phyloP scores from a whole-genome alignment of 345 rosid species.

The Erysimum cheiranthoides region DNA sequence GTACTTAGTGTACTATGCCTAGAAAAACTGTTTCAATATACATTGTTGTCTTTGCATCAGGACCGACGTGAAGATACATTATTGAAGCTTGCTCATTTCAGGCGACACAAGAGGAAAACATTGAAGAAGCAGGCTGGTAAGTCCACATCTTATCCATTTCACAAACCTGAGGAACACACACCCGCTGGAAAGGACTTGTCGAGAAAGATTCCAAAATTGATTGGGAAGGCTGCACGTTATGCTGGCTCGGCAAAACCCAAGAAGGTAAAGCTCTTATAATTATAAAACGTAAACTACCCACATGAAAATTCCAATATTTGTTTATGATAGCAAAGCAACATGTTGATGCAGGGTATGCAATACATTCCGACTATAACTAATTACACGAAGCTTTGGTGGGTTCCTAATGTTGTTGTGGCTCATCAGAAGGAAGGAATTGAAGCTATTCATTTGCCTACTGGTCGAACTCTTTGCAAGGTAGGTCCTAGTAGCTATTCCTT shows the following conservation, averaged over 20 bases:
- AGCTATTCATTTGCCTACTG: slow-evolving; percentile 92
- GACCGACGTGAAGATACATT: slow-evolving; percentile 96
- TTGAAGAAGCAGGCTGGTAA: slow-evolving; percentile 76
- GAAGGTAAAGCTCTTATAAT: slow-evolving; percentile 60
- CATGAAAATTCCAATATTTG: background rate
- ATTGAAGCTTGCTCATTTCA: slow-evolving; percentile 83
- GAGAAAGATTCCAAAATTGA: slow-evolving; percentile 80
- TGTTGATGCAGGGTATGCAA: slow-evolving; percentile 61
- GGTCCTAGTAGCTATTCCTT: slow-evolving; percentile 32
- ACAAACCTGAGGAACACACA: slow-evolving; percentile 94
- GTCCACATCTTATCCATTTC: slow-evolving; percentile 69
- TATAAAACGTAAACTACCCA: background rate
- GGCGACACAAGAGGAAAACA: slow-evolving; percentile 86
- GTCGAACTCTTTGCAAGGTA: slow-evolving; percentile 96
- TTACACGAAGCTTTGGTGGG: slow-evolving; percentile 97
- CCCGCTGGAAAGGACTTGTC: slow-evolving; percentile 92
- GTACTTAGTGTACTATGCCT: slow-evolving; percentile 18
- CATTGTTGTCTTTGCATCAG: slow-evolving; percentile 57
- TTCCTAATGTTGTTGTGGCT: slow-evolving; percentile 96
- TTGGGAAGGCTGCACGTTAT: slow-evolving; percentile 85
- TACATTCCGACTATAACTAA: slow-evolving; percentile 94
- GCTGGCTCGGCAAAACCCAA: slow-evolving; percentile 88
- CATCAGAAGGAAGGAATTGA: slow-evolving; percentile 99
- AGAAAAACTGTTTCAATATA: slow-evolving; percentile 24
- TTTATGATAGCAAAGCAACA: slow-evolving; percentile 26